These are phyloP conservation scores for Geranium brycei DNA, from an alignment of 345 rosid genomes.

Conservation along the genomic window DNA sequence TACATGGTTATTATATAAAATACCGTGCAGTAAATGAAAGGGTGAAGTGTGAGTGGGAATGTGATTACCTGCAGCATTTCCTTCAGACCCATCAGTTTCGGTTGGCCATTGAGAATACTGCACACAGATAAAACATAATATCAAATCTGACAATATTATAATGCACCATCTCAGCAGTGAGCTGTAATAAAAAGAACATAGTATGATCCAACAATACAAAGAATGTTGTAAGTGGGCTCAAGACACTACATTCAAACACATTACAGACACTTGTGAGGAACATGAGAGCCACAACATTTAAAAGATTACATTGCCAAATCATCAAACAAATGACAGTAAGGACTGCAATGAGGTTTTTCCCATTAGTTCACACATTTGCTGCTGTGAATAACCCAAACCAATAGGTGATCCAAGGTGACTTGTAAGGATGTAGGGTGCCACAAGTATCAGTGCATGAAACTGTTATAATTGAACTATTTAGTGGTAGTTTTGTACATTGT, in stretches of 20 bases:
- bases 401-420: too few species aligned
- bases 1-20: neutral
- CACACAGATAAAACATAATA: conserved; percentile 12
- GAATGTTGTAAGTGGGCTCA: neutral
- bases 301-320: too few species aligned
- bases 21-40: neutral
- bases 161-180: neutral
- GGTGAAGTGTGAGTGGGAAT: neutral
- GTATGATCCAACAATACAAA: neutral
- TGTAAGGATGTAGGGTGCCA: too few species aligned
- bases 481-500: too few species aligned
- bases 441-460: too few species aligned
- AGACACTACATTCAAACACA: neutral
- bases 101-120: conserved; percentile 83
- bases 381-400: too few species aligned
- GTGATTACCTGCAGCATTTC: conserved; percentile 75
- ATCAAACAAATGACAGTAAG: too few species aligned
- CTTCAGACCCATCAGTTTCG: conserved; percentile 81
- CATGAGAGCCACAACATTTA: too few species aligned
- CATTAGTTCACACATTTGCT: too few species aligned
- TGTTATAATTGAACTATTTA: too few species aligned
- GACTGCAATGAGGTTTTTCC: too few species aligned
- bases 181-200: neutral
- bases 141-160: neutral
- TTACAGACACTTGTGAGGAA: neutral